phyloP scores from a whole-genome alignment of 75 land plant genomes.

The Cryptomeria japonica region DNA sequence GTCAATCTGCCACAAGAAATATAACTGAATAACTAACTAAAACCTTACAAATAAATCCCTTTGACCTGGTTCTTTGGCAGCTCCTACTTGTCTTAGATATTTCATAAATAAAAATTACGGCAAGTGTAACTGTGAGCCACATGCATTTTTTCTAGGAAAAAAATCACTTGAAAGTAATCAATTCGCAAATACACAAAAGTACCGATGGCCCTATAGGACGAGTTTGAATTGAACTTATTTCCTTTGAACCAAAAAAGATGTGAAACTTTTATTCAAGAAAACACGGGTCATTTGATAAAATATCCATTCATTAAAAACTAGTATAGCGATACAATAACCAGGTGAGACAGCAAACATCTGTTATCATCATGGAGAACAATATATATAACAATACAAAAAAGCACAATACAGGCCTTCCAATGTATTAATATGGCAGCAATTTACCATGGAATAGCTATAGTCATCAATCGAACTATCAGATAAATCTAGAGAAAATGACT shows the following conservation, averaged over 20 bases:
- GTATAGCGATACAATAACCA: not conserved
- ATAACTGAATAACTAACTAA: not conserved
- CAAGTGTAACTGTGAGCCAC: not conserved
- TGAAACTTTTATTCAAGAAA: not conserved
- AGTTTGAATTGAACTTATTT: not conserved
- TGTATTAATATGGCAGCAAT: not conserved
- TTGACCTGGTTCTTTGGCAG: not conserved
- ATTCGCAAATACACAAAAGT: not conserved
- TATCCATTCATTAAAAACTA: not conserved
- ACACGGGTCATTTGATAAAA: not conserved
- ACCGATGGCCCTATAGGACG: not conserved
- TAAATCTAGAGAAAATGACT: not conserved
- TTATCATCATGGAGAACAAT: not conserved
- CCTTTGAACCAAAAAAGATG: not conserved
- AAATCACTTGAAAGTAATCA: not conserved
- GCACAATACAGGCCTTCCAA: not conserved
- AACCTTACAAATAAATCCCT: not conserved
- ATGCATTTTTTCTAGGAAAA: not conserved
- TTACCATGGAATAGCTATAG: not conserved
- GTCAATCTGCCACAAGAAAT: constrained; percentile 55
- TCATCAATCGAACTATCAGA: not conserved
- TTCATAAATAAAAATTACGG: not conserved
- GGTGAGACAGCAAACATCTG: not conserved
- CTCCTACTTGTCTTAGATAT: not conserved
- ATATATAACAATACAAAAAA: not conserved